Percentiles rank a stretch among this genome's conserved stretches.
Conservation (phyloP, 768 basidiomycete species). For the Wakefieldia striispora region DNA sequence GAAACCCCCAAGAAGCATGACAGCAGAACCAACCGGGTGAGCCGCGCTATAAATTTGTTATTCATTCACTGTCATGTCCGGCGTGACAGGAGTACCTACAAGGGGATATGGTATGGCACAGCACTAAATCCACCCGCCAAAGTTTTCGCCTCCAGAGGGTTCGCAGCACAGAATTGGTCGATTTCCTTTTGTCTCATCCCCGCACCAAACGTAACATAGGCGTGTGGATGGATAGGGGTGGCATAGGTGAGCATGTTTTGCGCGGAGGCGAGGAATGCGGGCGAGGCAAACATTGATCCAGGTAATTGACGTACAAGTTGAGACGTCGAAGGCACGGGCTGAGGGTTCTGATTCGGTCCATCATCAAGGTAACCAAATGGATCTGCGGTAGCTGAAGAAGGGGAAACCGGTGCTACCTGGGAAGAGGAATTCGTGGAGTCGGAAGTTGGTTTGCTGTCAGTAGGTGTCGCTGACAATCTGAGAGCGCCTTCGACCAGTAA, state of each 20-base stretch:
- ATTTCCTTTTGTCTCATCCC: constrained; percentile 84
- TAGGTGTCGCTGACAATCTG: not conserved
- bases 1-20: constrained; percentile 86
- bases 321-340: constrained; percentile 21
- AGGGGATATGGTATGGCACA: constrained; percentile 80
- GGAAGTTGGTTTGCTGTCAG: not conserved
- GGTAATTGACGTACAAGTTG: constrained; percentile 22
- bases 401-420: not conserved
- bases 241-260: constrained; percentile 46
- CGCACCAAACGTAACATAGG: constrained; percentile 84
- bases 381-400: constrained; percentile 35
- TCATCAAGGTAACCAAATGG: constrained; percentile 63
- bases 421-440: constrained; percentile 5
- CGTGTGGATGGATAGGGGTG: constrained; percentile 63
- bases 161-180: constrained; percentile 68
- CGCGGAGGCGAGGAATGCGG: constrained; percentile 33
- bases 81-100: constrained; percentile 44
- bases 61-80: constrained; percentile 3
- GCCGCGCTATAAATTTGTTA: constrained; percentile 53
- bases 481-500: not conserved
- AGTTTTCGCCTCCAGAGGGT: constrained; percentile 62
- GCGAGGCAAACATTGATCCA: constrained; percentile 34
- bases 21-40: constrained; percentile 75
- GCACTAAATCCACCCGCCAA: constrained; percentile 46
- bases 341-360: constrained; percentile 29